These are phyloP conservation scores for Xylaria arbuscula DNA, from an alignment of 2,329 filamentous ascomycete genomes.

Conservation along the genomic window DNA sequence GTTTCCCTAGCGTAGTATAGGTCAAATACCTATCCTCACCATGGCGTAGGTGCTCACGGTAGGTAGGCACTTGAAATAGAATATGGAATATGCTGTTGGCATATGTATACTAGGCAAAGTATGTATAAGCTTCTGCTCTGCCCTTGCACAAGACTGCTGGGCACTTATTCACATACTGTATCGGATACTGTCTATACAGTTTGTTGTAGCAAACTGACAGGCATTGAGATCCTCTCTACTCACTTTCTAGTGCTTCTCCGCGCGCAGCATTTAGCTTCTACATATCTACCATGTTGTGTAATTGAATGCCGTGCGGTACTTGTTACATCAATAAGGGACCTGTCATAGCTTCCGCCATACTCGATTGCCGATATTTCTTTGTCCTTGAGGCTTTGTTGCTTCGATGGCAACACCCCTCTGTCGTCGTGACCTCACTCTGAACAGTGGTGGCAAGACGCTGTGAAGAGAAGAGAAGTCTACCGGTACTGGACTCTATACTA, in stretches of 20 bases:
- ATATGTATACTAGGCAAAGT: too few species aligned
- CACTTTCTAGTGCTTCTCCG: conserved; percentile 10
- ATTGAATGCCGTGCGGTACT: conserved; percentile 4
- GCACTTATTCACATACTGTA: too few species aligned
- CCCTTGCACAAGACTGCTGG: background rate
- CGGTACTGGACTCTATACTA: too few species aligned
- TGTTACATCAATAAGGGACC: conserved; percentile 30
- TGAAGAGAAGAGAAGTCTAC: background rate
- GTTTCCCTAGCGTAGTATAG: background rate
- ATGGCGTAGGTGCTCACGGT: background rate
- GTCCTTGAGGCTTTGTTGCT: background rate
- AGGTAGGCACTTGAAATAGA: too few species aligned
- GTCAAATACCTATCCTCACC: background rate
- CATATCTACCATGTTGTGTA: background rate
- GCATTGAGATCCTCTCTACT: conserved; percentile 32
- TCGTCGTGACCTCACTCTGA: background rate
- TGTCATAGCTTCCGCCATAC: conserved; percentile 10
- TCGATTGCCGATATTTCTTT: background rate
- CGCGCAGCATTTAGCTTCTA: conserved; percentile 5
- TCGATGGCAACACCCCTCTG: background rate
- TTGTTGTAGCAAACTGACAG: conserved; percentile 6
- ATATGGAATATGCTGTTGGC: too few species aligned
- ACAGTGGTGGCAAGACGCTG: background rate
- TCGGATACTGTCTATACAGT: background rate
- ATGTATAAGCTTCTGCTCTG: background rate